These are phyloP conservation scores for Clarkia xantiana DNA, from an alignment of 345 rosid genomes.

Conservation along the genomic window DNA sequence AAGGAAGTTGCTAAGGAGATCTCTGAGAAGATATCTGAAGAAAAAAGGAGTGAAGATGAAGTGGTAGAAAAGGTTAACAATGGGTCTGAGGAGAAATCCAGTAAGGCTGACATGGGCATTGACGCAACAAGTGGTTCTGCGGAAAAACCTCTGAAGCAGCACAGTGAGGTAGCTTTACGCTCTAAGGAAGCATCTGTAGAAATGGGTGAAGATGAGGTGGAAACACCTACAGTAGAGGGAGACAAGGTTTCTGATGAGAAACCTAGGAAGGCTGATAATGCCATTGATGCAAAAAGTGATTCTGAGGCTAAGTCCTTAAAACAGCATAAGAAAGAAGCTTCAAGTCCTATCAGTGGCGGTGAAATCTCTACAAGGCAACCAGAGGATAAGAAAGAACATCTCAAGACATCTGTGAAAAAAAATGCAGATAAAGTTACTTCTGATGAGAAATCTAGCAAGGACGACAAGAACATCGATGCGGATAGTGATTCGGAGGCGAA, in stretches of 20 bases:
- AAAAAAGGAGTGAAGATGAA: slow-evolving; percentile 12
- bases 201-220: too few relatives aligned
- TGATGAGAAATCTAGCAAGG: too few relatives aligned
- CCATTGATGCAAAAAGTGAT: slow-evolving; percentile 8
- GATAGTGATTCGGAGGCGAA: too few relatives aligned
- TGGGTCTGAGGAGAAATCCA: slow-evolving; percentile 13
- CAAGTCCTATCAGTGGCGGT: slow-evolving; percentile 25
- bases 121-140: slow-evolving; percentile 18
- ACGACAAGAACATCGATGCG: too few relatives aligned
- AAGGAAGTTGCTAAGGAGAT: too few relatives aligned
- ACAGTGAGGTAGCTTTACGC: slow-evolving; percentile 1
- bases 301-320: slow-evolving; percentile 13
- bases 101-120: slow-evolving; percentile 24
- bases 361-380: slow-evolving; percentile 22
- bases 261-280: too few relatives aligned
- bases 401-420: slow-evolving; percentile 12
- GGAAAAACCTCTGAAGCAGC: slow-evolving; percentile 19
- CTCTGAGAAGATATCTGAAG: too few relatives aligned
- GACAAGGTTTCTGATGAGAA: too few relatives aligned
- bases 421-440: too few relatives aligned
- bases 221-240: too few relatives aligned
- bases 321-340: background rate
- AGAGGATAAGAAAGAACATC: slow-evolving; percentile 37
- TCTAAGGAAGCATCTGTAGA: too few relatives aligned
- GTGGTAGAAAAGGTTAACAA: slow-evolving; percentile 7